A percentile compares a stretch with the other conserved stretches of the same genome.
Evolutionary conservation across 495 filamentous ascomycete species (phyloP).

Genomic region (Lasiosphaeria ovina): DNA sequence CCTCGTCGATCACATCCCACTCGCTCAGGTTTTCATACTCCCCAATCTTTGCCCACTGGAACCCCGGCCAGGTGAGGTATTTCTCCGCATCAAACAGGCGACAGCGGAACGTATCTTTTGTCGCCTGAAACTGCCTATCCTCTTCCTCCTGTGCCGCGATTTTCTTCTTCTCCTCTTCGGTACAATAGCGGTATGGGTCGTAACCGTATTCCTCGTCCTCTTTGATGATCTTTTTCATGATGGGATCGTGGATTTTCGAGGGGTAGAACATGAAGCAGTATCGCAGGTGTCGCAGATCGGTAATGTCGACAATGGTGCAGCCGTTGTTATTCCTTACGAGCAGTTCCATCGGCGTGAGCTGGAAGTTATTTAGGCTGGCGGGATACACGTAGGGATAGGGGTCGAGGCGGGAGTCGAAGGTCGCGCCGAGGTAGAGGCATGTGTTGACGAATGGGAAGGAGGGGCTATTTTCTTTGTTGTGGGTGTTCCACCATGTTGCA

Average conservation of each 20-base stretch:
- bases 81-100: slow-evolving; percentile 1
- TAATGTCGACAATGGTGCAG: slow-evolving; percentile 7
- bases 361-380: no score
- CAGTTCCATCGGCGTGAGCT: no score
- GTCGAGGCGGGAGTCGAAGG: no score
- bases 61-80: slow-evolving; percentile 2
- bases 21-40: not conserved
- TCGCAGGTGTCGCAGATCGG: slow-evolving; percentile 1
- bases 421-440: no score
- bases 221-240: slow-evolving; percentile 1
- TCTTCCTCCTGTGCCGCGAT: not conserved
- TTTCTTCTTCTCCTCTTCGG: not conserved
- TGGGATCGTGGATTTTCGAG: not conserved
- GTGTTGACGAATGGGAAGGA: no score
- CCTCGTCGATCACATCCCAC: not conserved
- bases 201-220: not conserved
- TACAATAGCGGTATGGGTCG: not conserved
- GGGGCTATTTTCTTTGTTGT: no score
- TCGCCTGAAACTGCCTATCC: not conserved
- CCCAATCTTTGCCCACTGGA: not conserved
- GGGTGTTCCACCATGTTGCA: no score
- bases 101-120: not conserved
- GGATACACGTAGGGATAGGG: no score
- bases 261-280: slow-evolving; percentile 13
- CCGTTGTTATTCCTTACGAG: slow-evolving; percentile 28